Base-by-base conservation (phyloP, 805 yeast species). In the Candida methanosorbosa region DNA sequence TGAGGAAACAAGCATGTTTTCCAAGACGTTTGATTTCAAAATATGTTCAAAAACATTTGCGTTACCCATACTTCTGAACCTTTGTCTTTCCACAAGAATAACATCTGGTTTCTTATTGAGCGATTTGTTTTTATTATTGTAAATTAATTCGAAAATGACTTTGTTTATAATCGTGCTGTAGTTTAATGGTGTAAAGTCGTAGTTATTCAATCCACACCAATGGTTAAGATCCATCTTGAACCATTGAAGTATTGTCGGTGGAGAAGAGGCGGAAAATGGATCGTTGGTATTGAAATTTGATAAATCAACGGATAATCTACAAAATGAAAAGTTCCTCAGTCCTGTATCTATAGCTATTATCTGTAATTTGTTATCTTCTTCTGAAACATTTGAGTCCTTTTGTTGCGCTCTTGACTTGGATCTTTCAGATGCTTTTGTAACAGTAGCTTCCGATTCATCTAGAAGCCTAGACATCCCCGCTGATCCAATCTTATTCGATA, bases 41-140 rank as follows among this genome's bases (percentile, higher is more conserved):
- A 77, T 65, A 36, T 67, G 64, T 36, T 75, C 79, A 5, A 72
- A 56, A 1, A 78, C 66, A 14, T 50, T 52, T 9, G 61, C 56
- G 2, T 69, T 57, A 0, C 78, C 70, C 41, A 54, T 54, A 0
- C 74, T 62, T 33, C 83, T 59, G 27, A 68, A 59, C 27, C 84
- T 46, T 48, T 78, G 85, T 37, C 75, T 47, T 44, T 78, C 85
- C 3, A 78, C 54, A 9, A 76, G 45, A 3, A 72, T 60, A 3
- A 64, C 48, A 38, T 67, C 67, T 0, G 75, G 69, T 0, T 39
- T 21, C 1, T 13, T 5, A 11, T 18, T 18, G n/a, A n/a, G n/a
- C 9, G 20, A 17, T 7, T 22, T 24, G 5, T 7, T n/a, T 2
- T 18, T 13, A 8, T 27, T 22, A 12, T 30, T 17, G 35, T 40